These are phyloP conservation scores for Gossypium gossypioides DNA, from an alignment of 441 rosid genomes.

Conservation along the genomic window DNA sequence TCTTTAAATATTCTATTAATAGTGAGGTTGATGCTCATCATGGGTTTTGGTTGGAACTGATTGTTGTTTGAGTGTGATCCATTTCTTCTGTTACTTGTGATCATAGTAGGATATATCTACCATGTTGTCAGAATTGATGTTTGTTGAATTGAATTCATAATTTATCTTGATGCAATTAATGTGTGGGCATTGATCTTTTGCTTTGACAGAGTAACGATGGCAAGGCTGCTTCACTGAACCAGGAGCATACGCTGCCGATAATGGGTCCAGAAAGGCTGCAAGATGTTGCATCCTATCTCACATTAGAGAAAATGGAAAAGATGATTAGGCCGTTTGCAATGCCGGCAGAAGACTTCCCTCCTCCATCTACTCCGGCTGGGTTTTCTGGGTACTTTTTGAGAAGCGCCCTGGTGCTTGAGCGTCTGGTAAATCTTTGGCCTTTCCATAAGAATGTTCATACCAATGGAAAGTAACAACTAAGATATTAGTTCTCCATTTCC, in stretches of 20 bases:
- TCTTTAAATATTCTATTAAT: neutral
- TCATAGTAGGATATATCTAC: neutral
- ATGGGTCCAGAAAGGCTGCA: conserved; percentile 99
- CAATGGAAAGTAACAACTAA: conserved; percentile 61
- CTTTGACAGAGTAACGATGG: conserved; percentile 54
- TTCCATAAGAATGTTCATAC: conserved; percentile 63
- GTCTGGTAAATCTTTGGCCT: conserved; percentile 93
- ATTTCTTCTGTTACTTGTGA: neutral
- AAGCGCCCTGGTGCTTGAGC: conserved; percentile 94
- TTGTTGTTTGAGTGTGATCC: neutral
- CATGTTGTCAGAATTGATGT: neutral
- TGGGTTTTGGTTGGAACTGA: neutral
- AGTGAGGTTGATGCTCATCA: neutral
- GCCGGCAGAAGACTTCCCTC: conserved; percentile 99
- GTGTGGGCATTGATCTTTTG: neutral
- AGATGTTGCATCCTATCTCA: conserved; percentile 75
- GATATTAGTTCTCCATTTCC: neutral
- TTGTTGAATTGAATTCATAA: neutral
- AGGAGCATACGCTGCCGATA: conserved; percentile 96
- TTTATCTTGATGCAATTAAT: neutral
- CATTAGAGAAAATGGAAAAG: conserved; percentile 82
- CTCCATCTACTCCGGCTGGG: conserved; percentile 80
- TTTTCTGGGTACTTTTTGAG: conserved; percentile 93
- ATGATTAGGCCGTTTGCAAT: conserved; percentile 90
- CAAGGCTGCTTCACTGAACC: conserved; percentile 69